Conservation (phyloP, 1,284 basidiomycete species). For the Vanrija sp. region DNA sequence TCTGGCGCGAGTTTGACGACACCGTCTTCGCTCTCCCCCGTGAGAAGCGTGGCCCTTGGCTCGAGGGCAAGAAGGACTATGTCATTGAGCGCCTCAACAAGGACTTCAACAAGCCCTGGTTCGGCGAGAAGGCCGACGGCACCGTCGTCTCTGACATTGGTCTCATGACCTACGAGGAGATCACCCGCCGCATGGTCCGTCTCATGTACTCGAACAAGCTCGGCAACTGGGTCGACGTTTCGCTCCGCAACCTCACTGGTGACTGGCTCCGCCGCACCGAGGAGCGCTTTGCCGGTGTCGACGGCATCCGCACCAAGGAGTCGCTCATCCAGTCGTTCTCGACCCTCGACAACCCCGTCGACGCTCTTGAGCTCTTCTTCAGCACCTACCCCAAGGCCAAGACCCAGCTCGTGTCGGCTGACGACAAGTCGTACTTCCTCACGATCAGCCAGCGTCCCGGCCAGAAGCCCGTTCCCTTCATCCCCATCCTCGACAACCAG, state of each 20-base stretch:
- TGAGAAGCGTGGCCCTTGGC: constrained; percentile 88
- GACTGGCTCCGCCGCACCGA: constrained; percentile 96
- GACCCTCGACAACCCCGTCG: constrained; percentile 73
- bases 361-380: constrained; percentile 81
- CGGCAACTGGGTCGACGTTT: constrained; percentile 87
- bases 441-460: constrained; percentile 89
- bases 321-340: constrained; percentile 87
- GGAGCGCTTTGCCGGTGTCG: constrained; percentile 93
- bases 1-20: constrained; percentile 98
- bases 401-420: constrained; percentile 83
- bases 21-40: constrained; percentile 90
- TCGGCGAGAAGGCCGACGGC: constrained; percentile 89
- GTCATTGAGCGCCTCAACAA: constrained; percentile 88
- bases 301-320: constrained; percentile 67
- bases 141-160: constrained; percentile 76
- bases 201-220: constrained; percentile 92
- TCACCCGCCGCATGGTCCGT: constrained; percentile 81
- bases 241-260: constrained; percentile 89
- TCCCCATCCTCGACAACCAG: constrained; percentile 86
- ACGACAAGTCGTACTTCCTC: constrained; percentile 94
- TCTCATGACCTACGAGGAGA: constrained; percentile 99
- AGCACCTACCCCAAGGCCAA: constrained; percentile 74
- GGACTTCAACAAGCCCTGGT: constrained; percentile 97
- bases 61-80: constrained; percentile 79
- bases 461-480: constrained; percentile 98